These are phyloP conservation scores for Colletotrichum cuscutae DNA, from an alignment of 2,329 filamentous ascomycete genomes.

Conservation along the genomic window DNA sequence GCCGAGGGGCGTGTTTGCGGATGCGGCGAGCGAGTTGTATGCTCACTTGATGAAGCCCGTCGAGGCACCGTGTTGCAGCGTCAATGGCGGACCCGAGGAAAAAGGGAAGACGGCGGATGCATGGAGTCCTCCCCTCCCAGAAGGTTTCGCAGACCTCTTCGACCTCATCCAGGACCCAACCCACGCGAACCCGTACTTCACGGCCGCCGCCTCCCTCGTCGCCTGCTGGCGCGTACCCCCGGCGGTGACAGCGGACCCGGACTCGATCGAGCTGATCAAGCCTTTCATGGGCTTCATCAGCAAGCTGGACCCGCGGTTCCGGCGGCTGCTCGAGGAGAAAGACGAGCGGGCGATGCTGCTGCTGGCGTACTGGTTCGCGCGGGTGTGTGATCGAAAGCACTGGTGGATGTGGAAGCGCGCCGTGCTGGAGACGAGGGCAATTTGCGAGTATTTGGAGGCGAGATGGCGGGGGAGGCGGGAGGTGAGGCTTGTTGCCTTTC, in stretches of 20 bases:
- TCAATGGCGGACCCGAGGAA: slow-evolving; percentile 28
- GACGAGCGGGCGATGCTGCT: slow-evolving; percentile 65
- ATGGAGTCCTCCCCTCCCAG: slow-evolving; percentile 41
- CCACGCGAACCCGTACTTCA: slow-evolving; percentile 45
- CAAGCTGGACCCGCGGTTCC: slow-evolving; percentile 55
- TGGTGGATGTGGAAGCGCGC: slow-evolving; percentile 62
- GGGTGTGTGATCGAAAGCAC: slow-evolving; percentile 49
- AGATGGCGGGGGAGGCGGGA: background rate
- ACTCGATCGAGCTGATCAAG: slow-evolving; percentile 41
- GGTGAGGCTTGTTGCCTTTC: background rate
- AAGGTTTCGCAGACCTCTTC: slow-evolving; percentile 44
- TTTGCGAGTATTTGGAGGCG: slow-evolving; percentile 51
- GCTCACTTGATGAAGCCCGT: slow-evolving; percentile 28
- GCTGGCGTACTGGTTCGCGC: slow-evolving; percentile 67
- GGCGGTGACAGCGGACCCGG: background rate
- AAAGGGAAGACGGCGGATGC: background rate
- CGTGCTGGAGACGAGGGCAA: slow-evolving; percentile 59
- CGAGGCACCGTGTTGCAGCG: background rate
- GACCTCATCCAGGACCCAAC: slow-evolving; percentile 37
- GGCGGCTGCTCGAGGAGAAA: slow-evolving; percentile 56
- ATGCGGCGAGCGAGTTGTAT: slow-evolving; percentile 36
- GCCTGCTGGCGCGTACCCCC: background rate
- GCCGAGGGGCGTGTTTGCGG: slow-evolving; percentile 57
- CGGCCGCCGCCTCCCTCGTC: slow-evolving; percentile 38
- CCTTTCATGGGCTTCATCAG: slow-evolving; percentile 59